Evolutionary conservation across 495 filamentous ascomycete genomes (phyloP).

Genomic region (Neurospora sp.): DNA sequence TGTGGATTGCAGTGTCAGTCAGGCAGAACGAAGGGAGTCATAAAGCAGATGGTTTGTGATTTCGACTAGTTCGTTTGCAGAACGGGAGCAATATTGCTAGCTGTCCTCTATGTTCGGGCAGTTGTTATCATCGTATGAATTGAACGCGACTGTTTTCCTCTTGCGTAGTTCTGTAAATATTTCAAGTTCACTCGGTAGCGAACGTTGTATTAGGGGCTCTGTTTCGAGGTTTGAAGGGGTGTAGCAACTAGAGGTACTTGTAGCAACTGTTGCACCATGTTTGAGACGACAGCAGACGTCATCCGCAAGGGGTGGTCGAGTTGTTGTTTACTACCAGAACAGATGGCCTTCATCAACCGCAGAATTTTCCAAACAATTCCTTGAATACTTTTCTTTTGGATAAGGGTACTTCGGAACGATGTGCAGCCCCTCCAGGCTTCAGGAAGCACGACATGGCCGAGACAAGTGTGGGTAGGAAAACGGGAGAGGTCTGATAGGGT

Average conservation of each 20-base stretch:
- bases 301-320: neutral
- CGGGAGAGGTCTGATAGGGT: neutral
- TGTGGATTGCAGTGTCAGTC: neutral
- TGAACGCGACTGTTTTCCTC: neutral
- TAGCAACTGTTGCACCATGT: neutral
- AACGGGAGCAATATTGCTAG: neutral
- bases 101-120: no score
- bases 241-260: neutral
- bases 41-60: neutral
- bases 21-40: neutral
- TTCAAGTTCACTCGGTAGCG: neutral
- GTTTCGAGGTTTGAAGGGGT: neutral
- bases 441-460: neutral
- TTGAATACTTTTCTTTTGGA: neutral
- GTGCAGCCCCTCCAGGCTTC: neutral
- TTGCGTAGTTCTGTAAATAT: neutral
- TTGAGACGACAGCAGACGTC: neutral
- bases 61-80: neutral
- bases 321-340: neutral
- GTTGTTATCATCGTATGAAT: neutral
- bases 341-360: neutral
- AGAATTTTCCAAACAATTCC: neutral
- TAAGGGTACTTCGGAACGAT: constrained; percentile 1
- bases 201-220: neutral
- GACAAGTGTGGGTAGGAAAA: neutral